Evolutionary conservation across 2,329 filamentous ascomycete genomes (phyloP).

Genomic region (Talaromyces sp.): DNA sequence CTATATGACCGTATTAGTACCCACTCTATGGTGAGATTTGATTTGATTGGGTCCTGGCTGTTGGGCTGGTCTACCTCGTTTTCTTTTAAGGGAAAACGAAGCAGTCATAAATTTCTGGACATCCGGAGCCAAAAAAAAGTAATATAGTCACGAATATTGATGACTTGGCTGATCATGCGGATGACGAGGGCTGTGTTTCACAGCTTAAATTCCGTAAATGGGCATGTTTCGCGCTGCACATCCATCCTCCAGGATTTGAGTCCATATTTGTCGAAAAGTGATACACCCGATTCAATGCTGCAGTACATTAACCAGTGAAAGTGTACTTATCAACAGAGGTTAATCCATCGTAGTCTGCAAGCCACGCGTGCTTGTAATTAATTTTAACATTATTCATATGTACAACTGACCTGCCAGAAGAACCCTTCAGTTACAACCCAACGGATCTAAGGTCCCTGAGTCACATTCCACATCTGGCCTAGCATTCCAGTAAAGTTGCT

Average conservation of each 20-base stretch:
- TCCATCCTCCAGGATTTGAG: not conserved
- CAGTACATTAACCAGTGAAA: no score
- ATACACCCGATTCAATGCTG: not conserved
- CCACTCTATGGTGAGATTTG: not conserved
- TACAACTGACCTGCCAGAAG: not conserved
- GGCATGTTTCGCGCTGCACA: not conserved
- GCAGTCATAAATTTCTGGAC: not conserved
- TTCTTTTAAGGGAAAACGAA: not conserved
- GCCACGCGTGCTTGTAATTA: not conserved
- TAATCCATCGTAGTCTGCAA: not conserved
- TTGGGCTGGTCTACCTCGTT: not conserved
- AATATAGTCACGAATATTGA: not conserved
- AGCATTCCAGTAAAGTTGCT: constrained; percentile 26
- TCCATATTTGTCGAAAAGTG: not conserved
- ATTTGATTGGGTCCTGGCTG: not conserved
- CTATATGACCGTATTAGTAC: not conserved
- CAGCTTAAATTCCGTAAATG: not conserved
- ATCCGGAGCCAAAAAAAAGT: not conserved
- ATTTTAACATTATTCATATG: not conserved
- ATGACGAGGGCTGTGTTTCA: not conserved
- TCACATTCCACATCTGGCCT: constrained; percentile 35
- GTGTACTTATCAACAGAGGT: not conserved
- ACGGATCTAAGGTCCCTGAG: constrained; percentile 33
- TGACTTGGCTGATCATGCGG: not conserved
- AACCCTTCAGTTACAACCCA: not conserved